Evolutionary conservation across 2,329 filamentous ascomycete species (phyloP), one percentile per base, ranked within the genome.

Genomic region (Phaeoacremonium minimum): DNA sequence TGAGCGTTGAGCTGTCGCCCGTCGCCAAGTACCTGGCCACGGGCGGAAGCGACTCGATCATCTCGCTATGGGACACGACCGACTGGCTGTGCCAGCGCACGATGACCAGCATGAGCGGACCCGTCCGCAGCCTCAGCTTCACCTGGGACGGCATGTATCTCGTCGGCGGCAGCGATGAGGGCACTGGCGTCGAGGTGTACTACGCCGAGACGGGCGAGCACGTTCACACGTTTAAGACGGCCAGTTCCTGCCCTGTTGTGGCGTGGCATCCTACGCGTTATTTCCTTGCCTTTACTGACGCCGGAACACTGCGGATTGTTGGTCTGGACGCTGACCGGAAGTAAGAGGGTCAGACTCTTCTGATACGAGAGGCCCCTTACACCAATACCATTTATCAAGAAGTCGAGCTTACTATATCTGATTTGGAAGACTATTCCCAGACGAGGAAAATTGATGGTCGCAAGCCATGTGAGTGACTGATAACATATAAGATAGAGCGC

Each of bases 191-290:
- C 18, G 77, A 86, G 33, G 75, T 89, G 29, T 78, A 76, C 15
- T 84, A 88, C 53, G 76, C 79, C 2, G 85, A 90, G 56, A 83
- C 79, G 4, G 85, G 85, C 15, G 85, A 89, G 30, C 73, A 78
- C 45, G 73, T 89, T 12, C 75, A 87, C 54, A 85, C 73, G 3
- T 73, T 88, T 46, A 87, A 87, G 57, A 83, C 84, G 8, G 67
- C 69, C 1, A 73, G 77, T 15, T 65, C 81, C 11, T 79, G 76
- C 37, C 76, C 79, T 2, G 72, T 85, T 9, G 82, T 89, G 7
- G 75, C 82, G 4, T 90, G 85, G 85, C 84, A 87, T 45, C 86
- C 86, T 3, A 81, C 75, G 29, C 71, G 80, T 38, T 90, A 90
- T 56, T 80, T 76, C 46, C 61, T 91, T 41, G 86, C 85, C 3